Percentiles rank a stretch among this genome's conserved stretches.
Evolutionary conservation across 495 filamentous ascomycete species (phyloP).

Genomic region (Trichodelitschia bisporula): DNA sequence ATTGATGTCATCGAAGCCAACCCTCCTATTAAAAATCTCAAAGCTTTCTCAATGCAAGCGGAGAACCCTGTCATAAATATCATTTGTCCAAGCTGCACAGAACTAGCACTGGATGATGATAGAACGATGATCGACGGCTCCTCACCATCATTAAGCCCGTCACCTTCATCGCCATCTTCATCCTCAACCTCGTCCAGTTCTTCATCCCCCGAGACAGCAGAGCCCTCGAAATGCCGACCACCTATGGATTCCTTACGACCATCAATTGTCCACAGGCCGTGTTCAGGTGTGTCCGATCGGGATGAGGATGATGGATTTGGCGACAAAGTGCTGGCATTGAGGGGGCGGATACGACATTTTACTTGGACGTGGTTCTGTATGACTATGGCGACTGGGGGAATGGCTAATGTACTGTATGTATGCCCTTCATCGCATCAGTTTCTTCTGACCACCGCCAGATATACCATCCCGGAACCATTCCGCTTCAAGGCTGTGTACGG

Average conservation of each 20-base stretch:
- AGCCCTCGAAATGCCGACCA: background rate
- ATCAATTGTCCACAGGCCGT: background rate
- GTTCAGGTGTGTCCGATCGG: too few species aligned
- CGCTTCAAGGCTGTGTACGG: conserved; percentile 40
- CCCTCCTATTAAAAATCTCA: too few species aligned
- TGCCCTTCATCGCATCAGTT: conserved; percentile 6
- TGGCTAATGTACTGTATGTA: conserved; percentile 61
- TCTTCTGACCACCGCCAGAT: background rate
- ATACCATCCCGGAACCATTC: conserved; percentile 32
- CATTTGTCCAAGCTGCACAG: too few species aligned
- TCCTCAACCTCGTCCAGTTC: background rate
- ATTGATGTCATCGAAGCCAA: too few species aligned
- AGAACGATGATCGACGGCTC: too few species aligned
- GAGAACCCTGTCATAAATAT: too few species aligned
- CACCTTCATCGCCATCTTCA: too few species aligned
- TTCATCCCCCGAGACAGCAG: background rate
- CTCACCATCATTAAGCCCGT: too few species aligned
- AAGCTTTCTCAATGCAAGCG: too few species aligned
- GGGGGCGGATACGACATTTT: conserved; percentile 17
- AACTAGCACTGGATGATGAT: too few species aligned
- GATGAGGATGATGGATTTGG: background rate
- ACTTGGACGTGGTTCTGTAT: conserved; percentile 21
- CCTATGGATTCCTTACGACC: background rate
- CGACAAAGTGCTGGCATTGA: conserved; percentile 1
- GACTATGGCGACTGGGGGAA: conserved; percentile 59